phyloP scores from a whole-genome alignment of 148 eudicot genomes.

The Persicaria maculosa region DNA sequence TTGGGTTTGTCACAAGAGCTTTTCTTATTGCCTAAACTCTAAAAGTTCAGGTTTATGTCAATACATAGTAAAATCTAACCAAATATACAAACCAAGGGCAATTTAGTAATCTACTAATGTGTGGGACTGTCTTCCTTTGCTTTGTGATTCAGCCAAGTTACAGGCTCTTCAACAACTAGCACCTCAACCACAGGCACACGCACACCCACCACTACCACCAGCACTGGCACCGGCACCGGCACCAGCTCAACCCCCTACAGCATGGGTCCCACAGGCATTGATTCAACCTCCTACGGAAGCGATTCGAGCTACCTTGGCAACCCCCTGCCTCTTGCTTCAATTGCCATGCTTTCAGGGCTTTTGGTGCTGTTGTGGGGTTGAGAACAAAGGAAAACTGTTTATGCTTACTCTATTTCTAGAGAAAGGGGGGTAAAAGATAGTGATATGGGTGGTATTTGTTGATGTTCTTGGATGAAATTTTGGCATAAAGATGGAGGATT shows the following conservation, averaged over 20 bases:
- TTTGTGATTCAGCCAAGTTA: conserved; percentile 6
- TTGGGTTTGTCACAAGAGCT: no score
- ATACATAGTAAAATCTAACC: not conserved
- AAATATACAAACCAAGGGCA: not conserved
- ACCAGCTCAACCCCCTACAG: not conserved
- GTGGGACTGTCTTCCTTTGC: not conserved
- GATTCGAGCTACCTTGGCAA: not conserved
- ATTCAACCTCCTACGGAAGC: not conserved
- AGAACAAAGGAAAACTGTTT: not conserved
- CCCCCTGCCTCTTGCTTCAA: not conserved
- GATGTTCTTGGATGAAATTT: not conserved
- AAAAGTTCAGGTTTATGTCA: not conserved
- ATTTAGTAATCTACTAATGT: not conserved
- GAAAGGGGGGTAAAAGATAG: not conserved
- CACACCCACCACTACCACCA: conserved; percentile 6
- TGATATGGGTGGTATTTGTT: not conserved
- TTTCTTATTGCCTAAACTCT: not conserved
- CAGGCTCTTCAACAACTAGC: not conserved
- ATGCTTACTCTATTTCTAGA: not conserved
- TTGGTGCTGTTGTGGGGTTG: not conserved
- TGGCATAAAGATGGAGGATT: not conserved
- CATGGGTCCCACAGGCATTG: not conserved
- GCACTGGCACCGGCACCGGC: not conserved
- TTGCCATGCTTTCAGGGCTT: not conserved
- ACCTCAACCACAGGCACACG: not conserved